Evolutionary conservation across 2,329 filamentous ascomycete genomes (phyloP).

Genomic region (Epichloe uncinata): DNA sequence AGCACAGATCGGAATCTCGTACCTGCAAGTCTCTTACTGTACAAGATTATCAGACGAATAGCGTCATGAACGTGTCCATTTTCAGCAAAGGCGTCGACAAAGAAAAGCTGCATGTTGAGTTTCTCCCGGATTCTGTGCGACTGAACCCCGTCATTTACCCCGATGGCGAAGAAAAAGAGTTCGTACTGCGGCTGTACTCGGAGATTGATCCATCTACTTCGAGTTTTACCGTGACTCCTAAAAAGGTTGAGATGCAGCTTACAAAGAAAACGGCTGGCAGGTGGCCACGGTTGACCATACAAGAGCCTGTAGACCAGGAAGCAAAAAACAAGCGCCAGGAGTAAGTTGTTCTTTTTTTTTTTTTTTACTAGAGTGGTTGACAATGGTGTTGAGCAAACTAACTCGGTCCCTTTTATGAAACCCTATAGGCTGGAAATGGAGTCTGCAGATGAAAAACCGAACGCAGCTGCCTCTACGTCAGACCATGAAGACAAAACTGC

Average conservation of each 20-base stretch:
- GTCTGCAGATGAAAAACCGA: not conserved
- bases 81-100: constrained; percentile 30
- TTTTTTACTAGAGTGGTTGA: not conserved
- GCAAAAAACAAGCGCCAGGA: not conserved
- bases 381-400: not conserved
- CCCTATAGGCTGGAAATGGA: not conserved
- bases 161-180: constrained; percentile 40
- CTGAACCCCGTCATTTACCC: constrained; percentile 21
- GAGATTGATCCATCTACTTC: constrained; percentile 48
- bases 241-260: constrained; percentile 68
- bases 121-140: constrained; percentile 13
- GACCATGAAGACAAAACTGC: not conserved
- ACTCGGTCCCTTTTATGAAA: not conserved
- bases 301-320: not conserved
- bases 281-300: constrained; percentile 37
- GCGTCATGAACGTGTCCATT: constrained; percentile 24
- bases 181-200: constrained; percentile 52
- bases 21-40: constrained; percentile 10
- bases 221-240: constrained; percentile 52
- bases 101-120: constrained; percentile 26
- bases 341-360: not conserved
- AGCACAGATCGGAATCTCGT: too few relatives aligned
- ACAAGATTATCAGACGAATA: constrained; percentile 24
- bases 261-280: constrained; percentile 55
- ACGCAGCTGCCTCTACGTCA: not conserved